phyloP scores from a whole-genome alignment of 192 early-diverging fungal genomes.

The Mortierella claussenii region DNA sequence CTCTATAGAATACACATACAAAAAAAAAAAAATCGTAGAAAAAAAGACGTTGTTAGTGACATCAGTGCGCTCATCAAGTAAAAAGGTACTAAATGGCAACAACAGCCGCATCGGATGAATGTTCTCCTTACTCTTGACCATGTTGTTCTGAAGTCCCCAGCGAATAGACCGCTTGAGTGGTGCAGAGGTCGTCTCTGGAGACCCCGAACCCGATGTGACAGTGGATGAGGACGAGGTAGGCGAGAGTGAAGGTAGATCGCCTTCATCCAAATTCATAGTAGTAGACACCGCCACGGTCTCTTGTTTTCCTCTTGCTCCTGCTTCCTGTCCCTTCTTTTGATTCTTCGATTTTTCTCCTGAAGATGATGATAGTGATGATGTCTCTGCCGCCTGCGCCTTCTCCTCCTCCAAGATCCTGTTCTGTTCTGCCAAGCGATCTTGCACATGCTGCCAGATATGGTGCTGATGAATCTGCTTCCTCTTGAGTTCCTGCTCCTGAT shows the following conservation, averaged over 20 bases:
- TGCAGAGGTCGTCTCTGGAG: slow-evolving; percentile 15
- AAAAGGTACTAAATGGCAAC: no score
- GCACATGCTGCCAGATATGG: slow-evolving; percentile 51
- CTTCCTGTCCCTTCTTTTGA: no score
- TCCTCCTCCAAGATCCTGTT: slow-evolving; percentile 31
- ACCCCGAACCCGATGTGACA: slow-evolving; percentile 19
- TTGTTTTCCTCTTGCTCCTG: neutral
- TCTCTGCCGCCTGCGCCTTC: slow-evolving; percentile 14
- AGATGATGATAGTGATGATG: no score
- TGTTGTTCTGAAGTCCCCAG: slow-evolving; percentile 45
- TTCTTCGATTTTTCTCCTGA: no score
- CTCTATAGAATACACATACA: neutral
- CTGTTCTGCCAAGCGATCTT: slow-evolving; percentile 44
- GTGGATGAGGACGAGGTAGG: slow-evolving; percentile 20
- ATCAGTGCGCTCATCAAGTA: no score
- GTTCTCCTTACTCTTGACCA: slow-evolving; percentile 27
- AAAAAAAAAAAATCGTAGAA: slow-evolving; percentile 2
- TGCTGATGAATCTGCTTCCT: slow-evolving; percentile 36
- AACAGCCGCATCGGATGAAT: no score
- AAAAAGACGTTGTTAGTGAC: no score
- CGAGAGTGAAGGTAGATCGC: neutral
- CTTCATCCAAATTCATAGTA: neutral
- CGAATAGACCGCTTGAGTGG: slow-evolving; percentile 33
- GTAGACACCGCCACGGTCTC: neutral
- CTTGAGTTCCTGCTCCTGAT: slow-evolving; percentile 29